Base-by-base conservation (phyloP, 2,329 filamentous ascomycete species). In the Aspergillus thermomutatus region DNA sequence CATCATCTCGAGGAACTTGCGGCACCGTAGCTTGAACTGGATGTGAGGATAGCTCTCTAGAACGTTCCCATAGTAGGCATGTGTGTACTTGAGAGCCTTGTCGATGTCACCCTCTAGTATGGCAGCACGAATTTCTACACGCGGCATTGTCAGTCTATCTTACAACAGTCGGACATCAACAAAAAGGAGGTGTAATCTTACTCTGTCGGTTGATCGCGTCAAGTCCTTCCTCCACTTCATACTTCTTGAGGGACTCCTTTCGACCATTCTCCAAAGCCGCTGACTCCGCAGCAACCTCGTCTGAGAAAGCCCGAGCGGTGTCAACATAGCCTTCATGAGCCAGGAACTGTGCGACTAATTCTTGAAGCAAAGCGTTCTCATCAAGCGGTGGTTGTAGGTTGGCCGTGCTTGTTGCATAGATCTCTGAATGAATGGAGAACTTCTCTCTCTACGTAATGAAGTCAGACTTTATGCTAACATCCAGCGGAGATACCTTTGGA, bases 1-100 rank as follows among this genome's bases (percentile, higher is more conserved):
- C 66, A 96, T 91, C 88, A 99, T 93, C 73, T 99, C 94, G 59
- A 97, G 88, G 72, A 97, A 97, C 70, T 94, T 95, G 58, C 92
- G 87, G 70, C 92, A 97, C 63, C 88, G 86, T 50, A 99, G 79
- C 56, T 87, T 89, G 75, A 99, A 97, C 70, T 92, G 87, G 17
- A 97, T 91, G 53, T 91, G 86, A 54, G 90, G 86, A 67, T 96
- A 91, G 23, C 90, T 84, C 49, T 85, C 81, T 19, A 99, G 82
- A 1, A 97, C 91, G 25, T 83, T 82, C 4, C 91, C 89, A 66
- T 97, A 99, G 68, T 87, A 90, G 11, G 81, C 80, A 50, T 87
- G 85, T 3, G 90, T 96, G 66, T 88, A 83, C 71, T 92, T 89
- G n/a, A 97, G 81, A 0, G 93, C 93, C 64, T 83, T 86, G 73